Evolutionary conservation across 768 basidiomycete genomes (phyloP).

Genomic region (Suillus occidentalis): DNA sequence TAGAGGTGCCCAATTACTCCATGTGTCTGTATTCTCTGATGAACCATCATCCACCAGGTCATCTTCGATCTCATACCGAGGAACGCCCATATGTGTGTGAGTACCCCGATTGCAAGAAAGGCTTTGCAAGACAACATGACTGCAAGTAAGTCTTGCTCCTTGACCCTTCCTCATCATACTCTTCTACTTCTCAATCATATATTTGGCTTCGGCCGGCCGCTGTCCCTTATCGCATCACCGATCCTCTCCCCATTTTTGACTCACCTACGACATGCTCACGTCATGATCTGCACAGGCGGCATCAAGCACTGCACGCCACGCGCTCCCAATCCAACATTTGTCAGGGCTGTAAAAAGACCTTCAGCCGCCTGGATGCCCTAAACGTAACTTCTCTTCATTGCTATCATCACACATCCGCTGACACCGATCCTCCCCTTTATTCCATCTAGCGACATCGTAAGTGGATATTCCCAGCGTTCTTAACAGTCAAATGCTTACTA

Average conservation of each 20-base stretch:
- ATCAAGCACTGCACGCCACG: conserved; percentile 85
- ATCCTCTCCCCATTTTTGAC: neutral
- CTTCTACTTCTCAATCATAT: neutral
- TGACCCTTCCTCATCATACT: neutral
- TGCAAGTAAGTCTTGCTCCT: conserved; percentile 74
- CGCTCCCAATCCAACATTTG: conserved; percentile 86
- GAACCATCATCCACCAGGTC: conserved; percentile 55
- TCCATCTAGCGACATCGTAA: conserved; percentile 70
- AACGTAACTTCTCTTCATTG: conserved; percentile 63
- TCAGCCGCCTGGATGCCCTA: conserved; percentile 90
- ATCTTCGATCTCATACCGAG: conserved; percentile 93
- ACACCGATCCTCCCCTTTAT: conserved; percentile 25
- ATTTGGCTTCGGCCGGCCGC: neutral
- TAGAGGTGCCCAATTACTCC: conserved; percentile 51
- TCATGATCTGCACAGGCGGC: conserved; percentile 53
- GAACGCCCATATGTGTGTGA: conserved; percentile 93
- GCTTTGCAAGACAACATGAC: conserved; percentile 94
- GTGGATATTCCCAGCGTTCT: conserved; percentile 29
- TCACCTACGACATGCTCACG: conserved; percentile 7
- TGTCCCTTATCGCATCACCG: neutral
- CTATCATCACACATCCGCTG: conserved; percentile 9
- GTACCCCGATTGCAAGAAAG: conserved; percentile 92
- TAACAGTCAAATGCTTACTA: conserved; percentile 28
- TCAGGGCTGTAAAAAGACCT: conserved; percentile 91
- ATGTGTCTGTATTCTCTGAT: neutral